These are phyloP conservation scores for Perkinsus marinus DNA, from an alignment of 169 alveolate species.

Conservation along the genomic window DNA sequence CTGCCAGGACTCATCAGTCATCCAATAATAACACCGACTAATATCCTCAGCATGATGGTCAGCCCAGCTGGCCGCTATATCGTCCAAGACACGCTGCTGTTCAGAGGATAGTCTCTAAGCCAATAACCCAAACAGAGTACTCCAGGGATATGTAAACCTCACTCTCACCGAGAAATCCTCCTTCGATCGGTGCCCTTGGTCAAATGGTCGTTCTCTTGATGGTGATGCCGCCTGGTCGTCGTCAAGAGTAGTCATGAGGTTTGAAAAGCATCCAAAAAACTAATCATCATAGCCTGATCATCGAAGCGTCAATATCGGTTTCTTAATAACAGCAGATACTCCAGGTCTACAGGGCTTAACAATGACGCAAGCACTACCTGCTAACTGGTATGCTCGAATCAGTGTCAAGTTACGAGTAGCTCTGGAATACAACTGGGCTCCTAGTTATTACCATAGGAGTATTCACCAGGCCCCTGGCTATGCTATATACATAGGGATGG, in stretches of 20 bases:
- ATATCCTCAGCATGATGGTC: not conserved
- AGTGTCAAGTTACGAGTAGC: too few species aligned
- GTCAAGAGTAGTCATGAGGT: too few species aligned
- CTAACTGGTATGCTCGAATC: too few species aligned
- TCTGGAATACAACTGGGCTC: too few species aligned
- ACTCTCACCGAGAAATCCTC: not conserved
- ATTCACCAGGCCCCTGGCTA: not conserved
- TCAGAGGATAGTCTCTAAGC: not conserved
- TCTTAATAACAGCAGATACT: too few species aligned
- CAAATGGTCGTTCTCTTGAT: too few species aligned
- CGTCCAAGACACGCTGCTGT: not conserved
- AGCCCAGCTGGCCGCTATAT: not conserved
- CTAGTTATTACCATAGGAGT: not conserved
- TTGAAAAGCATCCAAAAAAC: too few species aligned
- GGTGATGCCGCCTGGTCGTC: too few species aligned
- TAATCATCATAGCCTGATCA: too few species aligned
- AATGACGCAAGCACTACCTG: too few species aligned
- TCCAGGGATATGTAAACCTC: not conserved
- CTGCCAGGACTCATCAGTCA: not conserved
- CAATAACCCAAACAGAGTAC: not conserved
- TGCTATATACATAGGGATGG: not conserved
- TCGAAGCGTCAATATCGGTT: too few species aligned
- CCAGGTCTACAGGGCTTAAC: too few species aligned
- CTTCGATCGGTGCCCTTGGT: not conserved
- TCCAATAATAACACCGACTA: not conserved